Evolutionary conservation across 75 land plant species (phyloP).

Genomic region (Picea sitchensis): DNA sequence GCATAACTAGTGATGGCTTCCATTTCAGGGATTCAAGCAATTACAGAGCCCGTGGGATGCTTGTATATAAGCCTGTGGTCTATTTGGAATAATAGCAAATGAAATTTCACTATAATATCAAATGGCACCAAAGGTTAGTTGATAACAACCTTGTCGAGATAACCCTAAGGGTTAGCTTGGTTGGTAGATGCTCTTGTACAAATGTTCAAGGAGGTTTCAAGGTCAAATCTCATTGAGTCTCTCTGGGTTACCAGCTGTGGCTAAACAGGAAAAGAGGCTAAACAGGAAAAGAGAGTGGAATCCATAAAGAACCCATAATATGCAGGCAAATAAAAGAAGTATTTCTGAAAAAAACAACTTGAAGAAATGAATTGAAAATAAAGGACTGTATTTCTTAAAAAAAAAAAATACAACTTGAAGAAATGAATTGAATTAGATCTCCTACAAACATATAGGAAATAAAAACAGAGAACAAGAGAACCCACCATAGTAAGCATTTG

Average conservation of each 20-base stretch:
- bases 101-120: background rate
- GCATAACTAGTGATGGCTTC: background rate
- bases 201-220: too few relatives aligned
- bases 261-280: background rate
- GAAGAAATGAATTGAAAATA: background rate
- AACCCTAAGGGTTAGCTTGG: too few relatives aligned
- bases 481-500: constrained; percentile 61
- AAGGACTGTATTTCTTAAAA: background rate
- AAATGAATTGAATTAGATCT: background rate
- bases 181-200: too few relatives aligned
- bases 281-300: background rate
- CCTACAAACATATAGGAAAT: background rate
- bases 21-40: background rate
- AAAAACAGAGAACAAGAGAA: background rate
- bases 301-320: background rate
- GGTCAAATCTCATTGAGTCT: too few relatives aligned
- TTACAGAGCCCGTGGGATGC: background rate
- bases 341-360: background rate
- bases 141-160: too few relatives aligned
- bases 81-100: background rate
- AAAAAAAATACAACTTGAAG: background rate
- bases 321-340: background rate
- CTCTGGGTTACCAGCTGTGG: too few relatives aligned
- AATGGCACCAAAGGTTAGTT: too few relatives aligned
- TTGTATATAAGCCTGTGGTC: background rate